Evolutionary conservation across 352 stramenopile genomes (phyloP).

Genomic region (Thraustochytrium sp.): DNA sequence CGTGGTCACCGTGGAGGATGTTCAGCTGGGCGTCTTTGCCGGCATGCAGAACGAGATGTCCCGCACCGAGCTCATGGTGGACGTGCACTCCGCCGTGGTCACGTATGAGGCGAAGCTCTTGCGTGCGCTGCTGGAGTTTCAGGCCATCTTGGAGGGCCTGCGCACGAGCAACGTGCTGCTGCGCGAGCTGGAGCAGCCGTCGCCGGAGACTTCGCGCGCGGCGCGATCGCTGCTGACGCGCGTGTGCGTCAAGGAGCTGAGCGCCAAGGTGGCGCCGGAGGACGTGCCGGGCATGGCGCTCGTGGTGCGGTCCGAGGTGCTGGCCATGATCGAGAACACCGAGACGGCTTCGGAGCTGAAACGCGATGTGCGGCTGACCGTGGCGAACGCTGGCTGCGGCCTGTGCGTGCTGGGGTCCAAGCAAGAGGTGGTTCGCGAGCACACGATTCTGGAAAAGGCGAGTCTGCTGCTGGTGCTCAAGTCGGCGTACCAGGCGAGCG

Average conservation of each 20-base stretch:
- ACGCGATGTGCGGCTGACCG: neutral
- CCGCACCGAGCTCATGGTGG: neutral
- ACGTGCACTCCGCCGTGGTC: neutral
- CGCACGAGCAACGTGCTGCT: slow-evolving; percentile 11
- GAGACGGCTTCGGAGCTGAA: neutral
- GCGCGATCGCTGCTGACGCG: neutral
- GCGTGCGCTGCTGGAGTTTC: slow-evolving; percentile 11
- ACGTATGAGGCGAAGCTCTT: slow-evolving; percentile 2
- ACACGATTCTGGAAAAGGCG: neutral
- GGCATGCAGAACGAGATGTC: neutral
- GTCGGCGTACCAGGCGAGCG: neutral
- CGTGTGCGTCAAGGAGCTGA: neutral
- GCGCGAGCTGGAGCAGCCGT: neutral
- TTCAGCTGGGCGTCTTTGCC: neutral
- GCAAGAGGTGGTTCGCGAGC: neutral
- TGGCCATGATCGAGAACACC: neutral
- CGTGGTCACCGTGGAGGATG: neutral
- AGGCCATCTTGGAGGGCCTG: slow-evolving; percentile 3
- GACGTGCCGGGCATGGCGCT: neutral
- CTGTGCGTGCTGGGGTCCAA: neutral
- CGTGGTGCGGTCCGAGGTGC: neutral
- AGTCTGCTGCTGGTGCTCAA: neutral
- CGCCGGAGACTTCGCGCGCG: neutral
- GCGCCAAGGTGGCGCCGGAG: neutral
- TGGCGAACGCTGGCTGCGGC: neutral